Evolutionary conservation across 2,329 filamentous ascomycete species (phyloP), one percentile per base, ranked within the genome.

Genomic region (Pseudocercospora vitis): DNA sequence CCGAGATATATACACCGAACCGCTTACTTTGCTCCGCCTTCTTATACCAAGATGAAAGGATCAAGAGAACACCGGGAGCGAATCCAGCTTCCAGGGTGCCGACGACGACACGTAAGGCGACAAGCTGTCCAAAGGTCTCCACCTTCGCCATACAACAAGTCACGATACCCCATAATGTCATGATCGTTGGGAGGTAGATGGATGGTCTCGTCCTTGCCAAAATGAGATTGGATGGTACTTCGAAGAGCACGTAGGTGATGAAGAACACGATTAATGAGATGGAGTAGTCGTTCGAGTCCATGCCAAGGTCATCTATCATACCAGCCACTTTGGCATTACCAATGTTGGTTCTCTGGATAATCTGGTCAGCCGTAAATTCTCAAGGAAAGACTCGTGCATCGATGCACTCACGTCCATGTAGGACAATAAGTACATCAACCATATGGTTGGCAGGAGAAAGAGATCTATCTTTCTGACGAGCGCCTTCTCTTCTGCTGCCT

Each of bases 41-140:
- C 55, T 80, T 78, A 62, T 85, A 85, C 81, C 81, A 85, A 0
- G 74, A 81, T 0, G 78, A 81, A 5, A 84, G 72, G 18, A 80
- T 74, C 40, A 78, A 75, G 40, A 81, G 69, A 37, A 82, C 75
- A 21, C 80, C 81, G 0, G 81, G 80, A 40, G 77, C 80, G 42
- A 81, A 81, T 0, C 78, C 77, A 8, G 76, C 76, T 63, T 83
- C 81, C 33, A 81, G 76, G 0, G 81, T 63, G 40, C 81, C 81
- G 24, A 83, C 74, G 37, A 81, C 72, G 52, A 82, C 78, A 5
- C 82, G 74, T 0, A 84, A 69, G 2, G 74, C 74, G 16, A 82
- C 68, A 0, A 83, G 68, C 2, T 77, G 75, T 1, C 71, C 66
- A 57, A 77, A 81, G 42, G 63, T 74, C 5, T 78, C 68, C 37